Conservation (phyloP, 768 basidiomycete genomes). For the Trametes gibbosa region DNA sequence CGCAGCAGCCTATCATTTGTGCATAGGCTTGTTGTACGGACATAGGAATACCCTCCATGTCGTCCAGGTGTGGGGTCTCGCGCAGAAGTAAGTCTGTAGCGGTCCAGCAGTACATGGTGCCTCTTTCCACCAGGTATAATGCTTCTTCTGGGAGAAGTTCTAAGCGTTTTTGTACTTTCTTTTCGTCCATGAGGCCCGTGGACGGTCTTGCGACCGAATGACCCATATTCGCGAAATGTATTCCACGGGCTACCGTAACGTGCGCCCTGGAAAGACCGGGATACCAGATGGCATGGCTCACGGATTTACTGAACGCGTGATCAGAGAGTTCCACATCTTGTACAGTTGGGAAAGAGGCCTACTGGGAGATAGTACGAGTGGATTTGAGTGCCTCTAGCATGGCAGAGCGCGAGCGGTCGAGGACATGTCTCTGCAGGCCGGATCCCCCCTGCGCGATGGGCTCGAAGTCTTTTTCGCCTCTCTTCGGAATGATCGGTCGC, state of each 20-base stretch:
- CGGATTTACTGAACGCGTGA: conserved; percentile 53
- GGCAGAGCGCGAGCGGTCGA: conserved; percentile 76
- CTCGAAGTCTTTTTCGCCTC: conserved; percentile 98
- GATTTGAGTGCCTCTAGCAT: conserved; percentile 83
- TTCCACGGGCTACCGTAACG: conserved; percentile 75
- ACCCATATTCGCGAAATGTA: conserved; percentile 79
- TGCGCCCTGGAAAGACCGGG: conserved; percentile 61
- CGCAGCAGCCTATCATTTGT: conserved; percentile 79
- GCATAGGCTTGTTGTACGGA: conserved; percentile 87
- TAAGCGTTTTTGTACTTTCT: conserved; percentile 58
- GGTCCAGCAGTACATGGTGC: conserved; percentile 83
- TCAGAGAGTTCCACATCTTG: neutral
- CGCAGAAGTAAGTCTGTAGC: conserved; percentile 30
- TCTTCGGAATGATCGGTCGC: conserved; percentile 83
- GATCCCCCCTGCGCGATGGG: conserved; percentile 66
- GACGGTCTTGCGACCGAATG: conserved; percentile 62
- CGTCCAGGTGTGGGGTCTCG: conserved; percentile 29
- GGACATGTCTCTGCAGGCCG: conserved; percentile 74
- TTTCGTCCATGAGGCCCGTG: conserved; percentile 26
- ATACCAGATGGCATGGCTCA: conserved; percentile 82
- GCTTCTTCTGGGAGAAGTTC: conserved; percentile 95
- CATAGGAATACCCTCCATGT: conserved; percentile 68
- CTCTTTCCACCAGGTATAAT: conserved; percentile 89
- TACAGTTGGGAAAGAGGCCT: conserved; percentile 17
- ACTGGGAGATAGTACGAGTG: conserved; percentile 76